Conservation (phyloP, 78 protist genomes). For the Capsaspora owczarzaki region DNA sequence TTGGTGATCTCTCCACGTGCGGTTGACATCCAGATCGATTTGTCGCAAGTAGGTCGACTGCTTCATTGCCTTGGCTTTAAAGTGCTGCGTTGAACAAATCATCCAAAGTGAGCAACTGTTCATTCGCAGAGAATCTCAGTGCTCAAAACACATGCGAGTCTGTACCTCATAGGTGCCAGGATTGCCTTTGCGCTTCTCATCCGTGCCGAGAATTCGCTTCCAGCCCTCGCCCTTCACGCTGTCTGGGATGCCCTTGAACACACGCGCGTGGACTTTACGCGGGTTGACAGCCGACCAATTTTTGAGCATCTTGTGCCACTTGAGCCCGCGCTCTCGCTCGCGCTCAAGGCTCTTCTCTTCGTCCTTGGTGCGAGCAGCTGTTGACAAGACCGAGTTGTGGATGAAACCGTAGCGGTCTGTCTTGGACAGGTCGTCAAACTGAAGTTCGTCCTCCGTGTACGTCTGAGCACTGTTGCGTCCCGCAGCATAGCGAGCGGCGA, state of each 20-base stretch:
- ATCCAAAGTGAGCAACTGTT: too few relatives aligned
- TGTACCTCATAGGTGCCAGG: slow-evolving; percentile 5
- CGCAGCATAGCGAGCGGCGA: not conserved
- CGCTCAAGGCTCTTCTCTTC: not conserved
- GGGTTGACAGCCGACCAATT: not conserved
- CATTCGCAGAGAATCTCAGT: not conserved
- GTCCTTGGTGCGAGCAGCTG: not conserved
- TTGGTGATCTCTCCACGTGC: slow-evolving; percentile 57
- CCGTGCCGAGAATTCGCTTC: slow-evolving; percentile 7
- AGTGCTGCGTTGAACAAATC: not conserved
- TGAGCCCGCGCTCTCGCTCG: not conserved
- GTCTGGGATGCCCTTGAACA: slow-evolving; percentile 60
- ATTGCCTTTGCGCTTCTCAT: slow-evolving; percentile 2
- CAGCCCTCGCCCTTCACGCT: slow-evolving; percentile 34
- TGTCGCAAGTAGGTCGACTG: slow-evolving; percentile 19
- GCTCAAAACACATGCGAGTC: not conserved
- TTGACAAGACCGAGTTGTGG: not conserved
- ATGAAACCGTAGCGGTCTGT: slow-evolving; percentile 7
- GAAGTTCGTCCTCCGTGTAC: not conserved
- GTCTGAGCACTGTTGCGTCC: not conserved
- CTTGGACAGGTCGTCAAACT: not conserved
- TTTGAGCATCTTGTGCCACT: not conserved
- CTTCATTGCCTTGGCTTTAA: not conserved
- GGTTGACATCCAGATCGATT: slow-evolving; percentile 51
- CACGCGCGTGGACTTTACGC: not conserved